Evolutionary conservation across 768 basidiomycete genomes (phyloP), one percentile per base, ranked within the genome.

Genomic region (Podaxis pistillaris): DNA sequence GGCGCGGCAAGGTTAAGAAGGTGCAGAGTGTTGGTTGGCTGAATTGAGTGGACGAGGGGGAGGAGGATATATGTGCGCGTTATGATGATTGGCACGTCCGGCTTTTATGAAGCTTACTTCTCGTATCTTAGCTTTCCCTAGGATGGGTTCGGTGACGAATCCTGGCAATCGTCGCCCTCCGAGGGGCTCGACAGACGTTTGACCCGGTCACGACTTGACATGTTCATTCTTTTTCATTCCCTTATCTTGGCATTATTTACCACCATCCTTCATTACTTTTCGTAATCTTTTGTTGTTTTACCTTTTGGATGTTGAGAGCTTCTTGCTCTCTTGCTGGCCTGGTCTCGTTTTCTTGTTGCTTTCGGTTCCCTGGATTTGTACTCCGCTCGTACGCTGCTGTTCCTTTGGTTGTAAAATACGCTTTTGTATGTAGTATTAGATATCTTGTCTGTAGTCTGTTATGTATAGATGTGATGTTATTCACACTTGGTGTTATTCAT

Each of bases 1-100:
- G 61, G 61, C 33, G 47, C 15, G 61, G 47, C 0, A 62, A 50
- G 22, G 61, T 62, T 12, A 56, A 37, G 37, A 62, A 49, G 54
- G 54, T 50, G 33, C 44, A 51, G 19, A 40, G 47, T 49, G 46
- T 56, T 15, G 36, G 46, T 53, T 50, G 54, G 60, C 28, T 62
- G 37, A 50, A 50, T 17, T 49, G 26, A 22, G 17, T 13, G 8
- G 26, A n/a, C 17, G 8, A 26, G 49, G 9, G 24, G 17, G 41
- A 44, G n/a, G 41, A n/a, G 41, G 13, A 19, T 19, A 2, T 15
- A 13, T 7, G 41, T 44, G 15, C 15, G 2, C 8, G 41, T 44
- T 13, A 44, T 44, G 41, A 44, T 44, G 15, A 41, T 41, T 41
- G 41, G 4, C n/a, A 15, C n/a, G 41, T 11, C 49, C 4, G 26